Conservation (phyloP, 2,329 filamentous ascomycete genomes). For the Ophiocordyceps australis region DNA sequence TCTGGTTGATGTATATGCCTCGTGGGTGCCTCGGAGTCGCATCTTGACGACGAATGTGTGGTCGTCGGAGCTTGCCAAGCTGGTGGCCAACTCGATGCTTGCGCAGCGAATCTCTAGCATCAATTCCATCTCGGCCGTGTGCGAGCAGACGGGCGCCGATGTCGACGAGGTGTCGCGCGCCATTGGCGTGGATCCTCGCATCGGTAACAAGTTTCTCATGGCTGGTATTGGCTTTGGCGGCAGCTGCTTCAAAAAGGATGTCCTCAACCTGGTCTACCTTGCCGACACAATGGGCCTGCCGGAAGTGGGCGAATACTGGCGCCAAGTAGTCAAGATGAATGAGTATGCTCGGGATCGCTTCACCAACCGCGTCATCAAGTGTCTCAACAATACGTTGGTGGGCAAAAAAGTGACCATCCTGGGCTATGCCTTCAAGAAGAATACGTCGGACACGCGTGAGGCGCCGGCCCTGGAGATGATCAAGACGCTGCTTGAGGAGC, state of each 20-base stretch:
- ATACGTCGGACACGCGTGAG: slow-evolving; percentile 59
- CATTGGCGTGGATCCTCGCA: slow-evolving; percentile 51
- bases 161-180: slow-evolving; percentile 53
- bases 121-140: slow-evolving; percentile 66
- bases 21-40: slow-evolving; percentile 48
- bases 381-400: slow-evolving; percentile 48
- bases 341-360: slow-evolving; percentile 57
- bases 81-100: slow-evolving; percentile 64
- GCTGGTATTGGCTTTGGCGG: slow-evolving; percentile 65
- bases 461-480: slow-evolving; percentile 52
- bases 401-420: slow-evolving; percentile 57
- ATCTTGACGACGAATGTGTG: slow-evolving; percentile 59
- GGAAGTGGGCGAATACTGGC: slow-evolving; percentile 63
- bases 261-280: slow-evolving; percentile 55
- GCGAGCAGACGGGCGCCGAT: slow-evolving; percentile 58
- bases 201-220: slow-evolving; percentile 56
- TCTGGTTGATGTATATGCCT: slow-evolving; percentile 46
- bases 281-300: slow-evolving; percentile 50
- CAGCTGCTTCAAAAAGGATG: slow-evolving; percentile 69
- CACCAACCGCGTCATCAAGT: slow-evolving; percentile 43
- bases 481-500: slow-evolving; percentile 44
- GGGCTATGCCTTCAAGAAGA: slow-evolving; percentile 66
- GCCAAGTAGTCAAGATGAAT: slow-evolving; percentile 57
- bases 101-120: slow-evolving; percentile 69
- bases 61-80: slow-evolving; percentile 64